Base-by-base conservation (phyloP, 148 eudicot species). In the Nepenthes mirabilis region DNA sequence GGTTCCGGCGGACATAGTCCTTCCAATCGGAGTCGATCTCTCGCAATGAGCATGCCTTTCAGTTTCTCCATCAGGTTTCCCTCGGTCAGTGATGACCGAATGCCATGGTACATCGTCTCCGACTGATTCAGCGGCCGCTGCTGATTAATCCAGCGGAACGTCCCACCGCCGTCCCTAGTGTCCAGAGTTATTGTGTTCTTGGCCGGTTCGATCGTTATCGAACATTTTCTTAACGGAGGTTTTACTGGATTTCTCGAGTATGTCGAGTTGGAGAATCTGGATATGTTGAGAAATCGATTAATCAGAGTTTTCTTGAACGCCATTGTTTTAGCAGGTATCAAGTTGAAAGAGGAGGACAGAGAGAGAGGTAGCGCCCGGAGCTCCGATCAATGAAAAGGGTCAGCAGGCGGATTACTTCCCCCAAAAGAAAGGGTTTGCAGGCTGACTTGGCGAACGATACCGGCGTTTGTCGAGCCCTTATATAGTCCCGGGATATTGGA, bases 281-380 rank as follows among this genome's bases (percentile, higher is more conserved):
- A 79, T 0, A 74, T 62, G 63, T 73, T 74, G 68, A 81, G 72
- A 1, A 90, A 66, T 43, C 89, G 74, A 2, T 84, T 85, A 1
- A 78, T 74, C 13, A 87, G 50, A 11, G 77, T 75, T 64, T 70
- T 79, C 64, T 69, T 84, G 61, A 82, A 87, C 70, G 89, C 91
- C 95, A 87, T 90, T 75, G 66, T 37, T 67, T n/a, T 40, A 40
- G 43, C 43, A 3, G 7, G 7, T n/a, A n/a, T 40, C 3, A 40
- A 40, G 43, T 40, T 3, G 7, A 40, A 40, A 40, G 43, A 7
- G 43, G 7, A 40, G n/a, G n/a, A n/a, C n/a, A n/a, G n/a, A n/a
- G n/a, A n/a, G 4, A 40, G 43, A 3, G 43, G 4, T 40, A 3
- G 43, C 43, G 43, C 43, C 7, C 4, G 7, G 43, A 40, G 43